These are phyloP conservation scores for Penicillium brevicompactum DNA, from an alignment of 2,329 filamentous ascomycete species.

Conservation along the genomic window DNA sequence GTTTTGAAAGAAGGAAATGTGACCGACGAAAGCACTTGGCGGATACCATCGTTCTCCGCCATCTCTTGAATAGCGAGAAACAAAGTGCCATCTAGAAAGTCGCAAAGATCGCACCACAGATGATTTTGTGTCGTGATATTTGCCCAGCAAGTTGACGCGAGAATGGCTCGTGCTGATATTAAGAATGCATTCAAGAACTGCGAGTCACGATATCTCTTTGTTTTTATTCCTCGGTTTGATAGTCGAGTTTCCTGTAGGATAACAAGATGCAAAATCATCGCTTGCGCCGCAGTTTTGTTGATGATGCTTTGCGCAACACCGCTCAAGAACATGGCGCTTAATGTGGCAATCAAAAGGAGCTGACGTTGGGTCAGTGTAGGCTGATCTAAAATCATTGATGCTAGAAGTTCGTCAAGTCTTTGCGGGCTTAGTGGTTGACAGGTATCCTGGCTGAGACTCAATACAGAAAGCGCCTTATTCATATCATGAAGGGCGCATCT, in stretches of 20 bases:
- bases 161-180: constrained; percentile 35
- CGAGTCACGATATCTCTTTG: not conserved
- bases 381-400: constrained; percentile 2
- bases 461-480: too few species aligned
- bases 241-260: constrained; percentile 24
- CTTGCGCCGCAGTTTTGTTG: constrained; percentile 2
- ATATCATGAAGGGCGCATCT: too few species aligned
- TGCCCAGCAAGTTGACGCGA: constrained; percentile 42
- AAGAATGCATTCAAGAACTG: constrained; percentile 41
- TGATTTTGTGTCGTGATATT: constrained; percentile 24
- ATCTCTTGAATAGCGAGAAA: constrained; percentile 26
- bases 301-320: not conserved
- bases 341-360: constrained; percentile 17
- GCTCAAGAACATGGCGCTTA: constrained; percentile 17
- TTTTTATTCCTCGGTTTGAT: constrained; percentile 15
- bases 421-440: not conserved
- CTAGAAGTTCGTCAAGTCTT: not conserved
- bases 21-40: constrained; percentile 1
- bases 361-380: constrained; percentile 23
- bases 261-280: constrained; percentile 24
- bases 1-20: constrained; percentile 17
- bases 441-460: too few species aligned
- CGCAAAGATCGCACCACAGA: constrained; percentile 51
- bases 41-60: not conserved
- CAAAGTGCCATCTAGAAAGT: constrained; percentile 60